Conservation (phyloP, 2,329 filamentous ascomycete genomes). For the Xylariaceae sp. region DNA sequence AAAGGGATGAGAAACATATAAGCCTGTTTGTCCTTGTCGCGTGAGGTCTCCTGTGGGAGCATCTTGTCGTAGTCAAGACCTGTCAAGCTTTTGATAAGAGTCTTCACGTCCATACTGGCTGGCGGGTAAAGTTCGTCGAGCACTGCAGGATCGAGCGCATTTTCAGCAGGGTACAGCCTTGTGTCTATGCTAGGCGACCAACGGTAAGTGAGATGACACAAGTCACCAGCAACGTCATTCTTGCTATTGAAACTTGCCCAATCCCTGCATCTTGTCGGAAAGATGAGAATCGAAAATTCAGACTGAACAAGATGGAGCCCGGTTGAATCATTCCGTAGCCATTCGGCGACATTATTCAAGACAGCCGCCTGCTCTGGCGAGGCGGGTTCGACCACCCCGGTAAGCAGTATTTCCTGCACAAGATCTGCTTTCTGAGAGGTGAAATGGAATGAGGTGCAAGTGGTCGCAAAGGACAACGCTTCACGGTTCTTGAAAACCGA, state of each 20-base stretch:
- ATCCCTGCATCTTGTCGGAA: conserved; percentile 19
- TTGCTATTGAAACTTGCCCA: conserved; percentile 22
- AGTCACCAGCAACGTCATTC: conserved; percentile 4
- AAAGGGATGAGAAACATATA: conserved; percentile 28
- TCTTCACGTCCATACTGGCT: conserved; percentile 9
- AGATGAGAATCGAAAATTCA: conserved; percentile 29
- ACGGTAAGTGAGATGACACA: conserved; percentile 26
- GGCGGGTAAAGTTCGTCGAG: conserved; percentile 5
- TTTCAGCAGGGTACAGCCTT: conserved; percentile 20
- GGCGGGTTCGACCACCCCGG: conserved; percentile 19
- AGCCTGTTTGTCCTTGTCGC: conserved; percentile 21
- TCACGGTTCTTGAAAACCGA: conserved; percentile 21
- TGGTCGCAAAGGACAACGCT: conserved; percentile 19
- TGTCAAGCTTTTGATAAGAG: conserved; percentile 19
- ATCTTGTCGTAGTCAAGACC: conserved; percentile 20
- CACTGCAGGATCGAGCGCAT: conserved; percentile 3
- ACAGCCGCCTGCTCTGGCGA: conserved; percentile 10
- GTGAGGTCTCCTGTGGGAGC: conserved; percentile 18
- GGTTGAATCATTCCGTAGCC: conserved; percentile 18
- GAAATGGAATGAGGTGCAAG: conserved; percentile 26
- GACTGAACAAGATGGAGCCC: conserved; percentile 24
- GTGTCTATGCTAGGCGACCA: conserved; percentile 7
- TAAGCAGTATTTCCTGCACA: conserved; percentile 17
- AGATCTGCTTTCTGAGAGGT: conserved; percentile 10
- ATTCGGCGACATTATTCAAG: conserved; percentile 21